A percentile compares a stretch with the other conserved stretches of the same genome.
Conservation (phyloP, 2,329 filamentous ascomycete species). For the Stenocarpella maydis region DNA sequence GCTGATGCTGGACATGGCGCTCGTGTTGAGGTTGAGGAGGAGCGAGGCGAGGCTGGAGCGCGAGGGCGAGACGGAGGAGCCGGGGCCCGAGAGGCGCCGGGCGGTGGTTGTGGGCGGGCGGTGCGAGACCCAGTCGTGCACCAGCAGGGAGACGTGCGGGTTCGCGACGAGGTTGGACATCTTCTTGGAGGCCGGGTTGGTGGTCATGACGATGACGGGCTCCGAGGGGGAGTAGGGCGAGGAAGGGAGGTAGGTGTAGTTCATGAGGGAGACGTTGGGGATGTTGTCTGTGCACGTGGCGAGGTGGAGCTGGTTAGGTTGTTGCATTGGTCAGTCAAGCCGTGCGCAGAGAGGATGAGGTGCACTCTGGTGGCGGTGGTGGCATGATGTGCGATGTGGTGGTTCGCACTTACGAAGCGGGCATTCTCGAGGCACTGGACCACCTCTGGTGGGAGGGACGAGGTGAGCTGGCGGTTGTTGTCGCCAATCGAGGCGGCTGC, state of each 20-base stretch:
- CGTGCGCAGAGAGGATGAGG: not conserved
- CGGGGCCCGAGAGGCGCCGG: conserved; percentile 66
- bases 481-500: conserved; percentile 79
- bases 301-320: conserved; percentile 79
- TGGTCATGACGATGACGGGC: conserved; percentile 95
- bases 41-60: conserved; percentile 82
- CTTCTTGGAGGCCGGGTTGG: conserved; percentile 80
- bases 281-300: conserved; percentile 85
- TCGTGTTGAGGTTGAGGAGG: conserved; percentile 89
- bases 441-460: conserved; percentile 81
- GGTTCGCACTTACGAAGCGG: conserved; percentile 73
- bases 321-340: not conserved
- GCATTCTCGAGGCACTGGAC: conserved; percentile 92
- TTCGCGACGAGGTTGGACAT: conserved; percentile 84
- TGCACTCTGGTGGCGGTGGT: conserved; percentile 17
- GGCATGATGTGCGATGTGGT: conserved; percentile 39
- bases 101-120: conserved; percentile 78
- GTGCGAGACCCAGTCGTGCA: conserved; percentile 96
- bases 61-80: conserved; percentile 50
- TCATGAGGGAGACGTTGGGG: conserved; percentile 97
- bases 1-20: conserved; percentile 85
- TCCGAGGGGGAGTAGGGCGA: conserved; percentile 69
- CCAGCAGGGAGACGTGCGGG: conserved; percentile 88
- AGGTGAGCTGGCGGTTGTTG: conserved; percentile 74
- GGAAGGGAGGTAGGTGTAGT: conserved; percentile 93